Evolutionary conservation across 768 basidiomycete species (phyloP), one percentile per base, ranked within the genome.

Genomic region (Flagelloscypha sp.): DNA sequence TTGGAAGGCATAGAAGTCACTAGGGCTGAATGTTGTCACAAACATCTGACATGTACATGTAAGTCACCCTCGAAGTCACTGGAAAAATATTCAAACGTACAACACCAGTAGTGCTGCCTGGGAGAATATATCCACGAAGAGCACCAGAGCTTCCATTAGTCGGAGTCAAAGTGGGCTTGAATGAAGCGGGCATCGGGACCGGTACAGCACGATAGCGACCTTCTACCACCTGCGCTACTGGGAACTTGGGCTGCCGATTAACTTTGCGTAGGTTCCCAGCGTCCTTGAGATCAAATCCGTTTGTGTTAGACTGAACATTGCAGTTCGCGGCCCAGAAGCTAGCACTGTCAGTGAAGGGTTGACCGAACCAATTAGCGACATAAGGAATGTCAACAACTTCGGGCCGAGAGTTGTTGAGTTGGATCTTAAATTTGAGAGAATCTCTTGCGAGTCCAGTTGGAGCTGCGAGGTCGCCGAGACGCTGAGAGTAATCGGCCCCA

Each of bases 91-190:
- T 4, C 19, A 4, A 6, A 62, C 72, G 45, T 36, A 77, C 73
- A 5, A 78, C 78, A 11, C 76, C 77, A 1, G 76, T 78, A 42
- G 64, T 63, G 16, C 68, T 70, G 38, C 66, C 70, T 2, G 73
- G 68, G 7, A 79, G 56, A 17, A 78, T 58, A 47, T 60, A 79
- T 1, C 72, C 70, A 49, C 73, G 71, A 44, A 76, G 69, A 6
- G 70, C 67, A 16, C 70, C 74, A 24, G 52, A 51, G 35, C 66
- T 73, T 3, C 70, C 75, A 20, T 58, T 52, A 3, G 66, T 56
- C 3, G 60, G 49, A 1, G 70, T 65, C 3, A 69, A 45, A 5
- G 58, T 68, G 1, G 76, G 76, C 15, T 63, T 36, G 52, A 67
- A 74, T 18, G 6, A 13, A 23, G 20, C 17, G 16, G 32, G 32